Conservation (phyloP, 169 alveolate species). For the Plasmodium inui region DNA sequence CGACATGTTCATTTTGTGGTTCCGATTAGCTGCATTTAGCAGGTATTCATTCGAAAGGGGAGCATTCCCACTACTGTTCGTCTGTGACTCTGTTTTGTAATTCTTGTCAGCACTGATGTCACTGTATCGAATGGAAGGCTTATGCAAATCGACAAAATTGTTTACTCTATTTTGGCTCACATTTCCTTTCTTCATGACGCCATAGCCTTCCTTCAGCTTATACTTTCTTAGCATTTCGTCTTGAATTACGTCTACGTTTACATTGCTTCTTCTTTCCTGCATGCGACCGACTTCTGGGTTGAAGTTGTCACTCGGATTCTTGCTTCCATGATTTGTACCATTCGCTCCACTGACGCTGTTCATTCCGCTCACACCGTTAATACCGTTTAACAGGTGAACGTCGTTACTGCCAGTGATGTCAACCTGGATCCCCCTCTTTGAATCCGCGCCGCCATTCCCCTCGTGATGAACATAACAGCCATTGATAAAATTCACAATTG, state of each 20-base stretch:
- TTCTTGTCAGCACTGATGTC: neutral
- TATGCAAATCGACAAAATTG: neutral
- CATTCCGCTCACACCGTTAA: neutral
- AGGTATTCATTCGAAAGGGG: neutral
- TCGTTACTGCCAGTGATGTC: neutral
- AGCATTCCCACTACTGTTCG: neutral
- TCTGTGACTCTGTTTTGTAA: neutral
- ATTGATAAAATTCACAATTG: neutral
- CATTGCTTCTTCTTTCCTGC: neutral
- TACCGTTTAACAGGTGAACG: neutral
- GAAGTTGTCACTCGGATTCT: neutral
- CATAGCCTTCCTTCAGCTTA: conserved; percentile 1
- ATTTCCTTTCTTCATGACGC: neutral
- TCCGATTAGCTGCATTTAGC: neutral
- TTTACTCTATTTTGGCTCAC: neutral
- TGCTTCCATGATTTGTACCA: neutral
- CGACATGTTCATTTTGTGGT: neutral
- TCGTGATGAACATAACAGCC: neutral
- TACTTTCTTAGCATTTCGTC: neutral
- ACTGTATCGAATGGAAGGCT: neutral
- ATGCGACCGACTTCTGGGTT: neutral
- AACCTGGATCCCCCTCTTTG: neutral
- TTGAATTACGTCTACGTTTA: neutral
- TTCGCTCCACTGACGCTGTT: neutral
- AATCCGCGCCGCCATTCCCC: neutral